A percentile compares a stretch with the other conserved stretches of the same genome.
Conservation (phyloP, 768 basidiomycete species). For the Dentipellis sp. region DNA sequence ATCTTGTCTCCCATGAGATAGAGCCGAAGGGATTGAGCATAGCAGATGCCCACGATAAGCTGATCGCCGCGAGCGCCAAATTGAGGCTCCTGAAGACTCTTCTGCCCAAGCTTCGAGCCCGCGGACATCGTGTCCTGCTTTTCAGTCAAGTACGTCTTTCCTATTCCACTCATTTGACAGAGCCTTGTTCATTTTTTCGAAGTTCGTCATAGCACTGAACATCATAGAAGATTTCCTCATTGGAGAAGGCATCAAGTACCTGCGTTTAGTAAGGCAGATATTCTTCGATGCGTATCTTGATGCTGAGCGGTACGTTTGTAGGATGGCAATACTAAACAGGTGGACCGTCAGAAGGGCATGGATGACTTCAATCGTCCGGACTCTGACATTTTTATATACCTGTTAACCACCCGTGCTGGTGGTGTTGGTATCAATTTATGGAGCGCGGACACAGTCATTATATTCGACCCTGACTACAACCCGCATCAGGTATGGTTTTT, state of each 20-base stretch:
- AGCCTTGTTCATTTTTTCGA: neutral
- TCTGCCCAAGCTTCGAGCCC: constrained; percentile 74
- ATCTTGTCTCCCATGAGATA: constrained; percentile 71
- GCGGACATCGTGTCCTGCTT: constrained; percentile 81
- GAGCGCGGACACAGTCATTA: constrained; percentile 83
- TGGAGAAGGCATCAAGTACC: constrained; percentile 73
- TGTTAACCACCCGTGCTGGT: constrained; percentile 79
- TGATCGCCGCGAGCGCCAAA: constrained; percentile 83
- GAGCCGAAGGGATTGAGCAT: constrained; percentile 56
- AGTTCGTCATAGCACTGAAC: constrained; percentile 87
- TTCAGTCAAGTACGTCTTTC: constrained; percentile 71
- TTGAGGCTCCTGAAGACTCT: constrained; percentile 67
- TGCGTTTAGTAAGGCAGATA: constrained; percentile 52
- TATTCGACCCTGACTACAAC: constrained; percentile 96
- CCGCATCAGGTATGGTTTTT: constrained; percentile 72
- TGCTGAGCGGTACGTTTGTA: constrained; percentile 20
- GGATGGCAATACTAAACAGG: constrained; percentile 86
- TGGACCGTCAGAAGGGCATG: constrained; percentile 87
- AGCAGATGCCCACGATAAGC: constrained; percentile 61
- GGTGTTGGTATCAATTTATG: constrained; percentile 38
- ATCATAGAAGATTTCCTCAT: constrained; percentile 81
- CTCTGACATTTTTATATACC: constrained; percentile 86
- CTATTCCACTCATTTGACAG: neutral
- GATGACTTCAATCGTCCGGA: constrained; percentile 86
- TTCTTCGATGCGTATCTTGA: constrained; percentile 2